Base-by-base conservation (phyloP, 148 eudicot species). In the Silene uniflora region DNA sequence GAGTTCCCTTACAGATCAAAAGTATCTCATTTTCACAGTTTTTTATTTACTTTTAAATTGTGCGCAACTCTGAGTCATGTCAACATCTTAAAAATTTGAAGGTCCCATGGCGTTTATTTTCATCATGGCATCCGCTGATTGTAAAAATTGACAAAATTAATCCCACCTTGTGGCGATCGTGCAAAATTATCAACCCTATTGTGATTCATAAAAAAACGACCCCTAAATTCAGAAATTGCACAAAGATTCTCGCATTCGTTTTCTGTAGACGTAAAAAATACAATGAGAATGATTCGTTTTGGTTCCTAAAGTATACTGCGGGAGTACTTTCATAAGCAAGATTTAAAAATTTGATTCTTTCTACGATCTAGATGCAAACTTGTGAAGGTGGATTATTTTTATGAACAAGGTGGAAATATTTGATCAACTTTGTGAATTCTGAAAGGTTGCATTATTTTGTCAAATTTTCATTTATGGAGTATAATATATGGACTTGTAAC, bases 1-100 rank as follows among this genome's bases (percentile, higher is more conserved):
- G 91, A 93, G 72, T 86, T 93, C 66, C 88, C 88, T 52, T 93
- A 90, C 81, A 87, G 86, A 85, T 89, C 95, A 67, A 91, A 93
- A 88, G 98, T 93, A 80, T 83, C 83, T 71, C 21, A 47, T 72
- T 77, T 7, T 32, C 39, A 44, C 44, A 49, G 14, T 21, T 70
- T 70, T 49, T 25, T 79, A 25, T 17, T 42, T 12, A 39, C 25
- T 35, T 24, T 67, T 55, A 35, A n/a, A 16, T 55, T 12, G 47
- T 55, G 27, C 63, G 46, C 23, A 66, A 19, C 47, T 66, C 35
- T 21, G 39, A 56, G 19, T 16, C 62, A 56, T 76, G 61, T 64
- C 8, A 19, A 44, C 27, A 10, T 54, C 46, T 61, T 59, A 44
- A 65, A 56, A 55, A 18, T 70, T 56, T 25, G 3, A 14, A 22